A percentile compares a stretch with the other conserved stretches of the same genome.
Evolutionary conservation across 1,139 yeast species (phyloP).

Genomic region (Meyerozyma athensensis): DNA sequence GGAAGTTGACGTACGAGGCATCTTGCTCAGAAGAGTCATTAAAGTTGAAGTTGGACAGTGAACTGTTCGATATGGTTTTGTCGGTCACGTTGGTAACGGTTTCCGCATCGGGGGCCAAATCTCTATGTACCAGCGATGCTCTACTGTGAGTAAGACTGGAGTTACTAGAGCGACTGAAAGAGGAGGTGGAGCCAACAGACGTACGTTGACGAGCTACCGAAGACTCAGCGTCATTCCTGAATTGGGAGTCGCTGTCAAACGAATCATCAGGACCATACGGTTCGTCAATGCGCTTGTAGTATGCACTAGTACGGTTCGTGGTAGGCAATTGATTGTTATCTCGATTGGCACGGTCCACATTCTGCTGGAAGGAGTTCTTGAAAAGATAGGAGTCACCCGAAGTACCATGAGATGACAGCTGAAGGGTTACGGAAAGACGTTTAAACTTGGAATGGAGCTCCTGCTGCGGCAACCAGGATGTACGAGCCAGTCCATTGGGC

Average conservation of each 20-base stretch:
- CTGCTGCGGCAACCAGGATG: slow-evolving; percentile 29
- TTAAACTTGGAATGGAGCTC: slow-evolving; percentile 35
- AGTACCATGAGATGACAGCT: slow-evolving; percentile 23
- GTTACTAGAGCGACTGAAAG: neutral
- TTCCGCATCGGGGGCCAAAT: neutral
- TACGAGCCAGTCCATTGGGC: slow-evolving; percentile 2
- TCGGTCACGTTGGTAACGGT: neutral
- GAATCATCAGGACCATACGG: slow-evolving; percentile 1
- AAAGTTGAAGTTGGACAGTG: slow-evolving; percentile 9
- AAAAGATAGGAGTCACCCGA: slow-evolving; percentile 40
- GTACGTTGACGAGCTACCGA: neutral
- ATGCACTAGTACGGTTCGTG: slow-evolving; percentile 23
- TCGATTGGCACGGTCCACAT: slow-evolving; percentile 22
- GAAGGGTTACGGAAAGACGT: slow-evolving; percentile 37
- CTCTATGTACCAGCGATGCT: neutral
- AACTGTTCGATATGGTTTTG: slow-evolving; percentile 1
- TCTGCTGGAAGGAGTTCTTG: slow-evolving; percentile 40
- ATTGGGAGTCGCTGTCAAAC: neutral
- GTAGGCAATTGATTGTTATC: slow-evolving; percentile 2
- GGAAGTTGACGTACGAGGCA: slow-evolving; percentile 9
- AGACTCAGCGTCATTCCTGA: slow-evolving; percentile 1
- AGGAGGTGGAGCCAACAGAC: neutral
- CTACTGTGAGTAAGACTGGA: neutral
- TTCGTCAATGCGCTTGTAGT: slow-evolving; percentile 30
- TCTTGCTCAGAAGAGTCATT: slow-evolving; percentile 2